These are phyloP conservation scores for Fusarium sp. DNA, from an alignment of 2,329 filamentous ascomycete species.

Conservation along the genomic window DNA sequence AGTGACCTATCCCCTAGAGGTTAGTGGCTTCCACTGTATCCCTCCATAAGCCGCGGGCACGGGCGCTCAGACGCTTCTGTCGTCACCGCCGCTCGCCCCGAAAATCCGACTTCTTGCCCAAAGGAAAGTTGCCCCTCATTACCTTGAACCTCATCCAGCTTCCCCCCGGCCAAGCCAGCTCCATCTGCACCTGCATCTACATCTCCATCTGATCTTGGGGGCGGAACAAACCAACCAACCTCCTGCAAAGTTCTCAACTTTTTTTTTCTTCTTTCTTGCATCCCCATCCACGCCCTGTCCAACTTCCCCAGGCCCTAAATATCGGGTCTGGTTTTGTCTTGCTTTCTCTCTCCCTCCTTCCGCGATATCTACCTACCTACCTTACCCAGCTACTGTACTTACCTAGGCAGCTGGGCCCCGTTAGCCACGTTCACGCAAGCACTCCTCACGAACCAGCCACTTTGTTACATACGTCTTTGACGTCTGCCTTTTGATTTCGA, in stretches of 20 bases:
- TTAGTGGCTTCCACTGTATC: constrained; percentile 14
- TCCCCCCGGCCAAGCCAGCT: constrained; percentile 8
- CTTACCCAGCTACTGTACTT: constrained; percentile 8
- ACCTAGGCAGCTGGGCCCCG: constrained; percentile 4
- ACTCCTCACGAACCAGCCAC: constrained; percentile 30
- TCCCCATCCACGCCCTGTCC: not conserved
- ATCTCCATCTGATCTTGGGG: constrained; percentile 28
- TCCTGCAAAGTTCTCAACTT: constrained; percentile 8
- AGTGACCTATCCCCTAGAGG: constrained; percentile 7
- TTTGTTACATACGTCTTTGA: constrained; percentile 7
- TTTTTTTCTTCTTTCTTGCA: not conserved
- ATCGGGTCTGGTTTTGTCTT: not conserved
- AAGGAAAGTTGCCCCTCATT: constrained; percentile 33
- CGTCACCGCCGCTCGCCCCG: constrained; percentile 38
- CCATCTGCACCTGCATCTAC: constrained; percentile 21
- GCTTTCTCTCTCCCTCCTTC: not conserved
- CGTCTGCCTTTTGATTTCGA: constrained; percentile 10
- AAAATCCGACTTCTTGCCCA: constrained; percentile 11
- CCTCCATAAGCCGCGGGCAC: constrained; percentile 6
- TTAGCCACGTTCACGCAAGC: constrained; percentile 13
- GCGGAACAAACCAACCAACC: constrained; percentile 23
- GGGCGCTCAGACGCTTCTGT: constrained; percentile 30
- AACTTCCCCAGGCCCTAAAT: not conserved
- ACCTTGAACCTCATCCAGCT: constrained; percentile 16
- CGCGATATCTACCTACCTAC: constrained; percentile 8